Conservation (phyloP, 495 filamentous ascomycete species). For the Chlorociboria aeruginascens region DNA sequence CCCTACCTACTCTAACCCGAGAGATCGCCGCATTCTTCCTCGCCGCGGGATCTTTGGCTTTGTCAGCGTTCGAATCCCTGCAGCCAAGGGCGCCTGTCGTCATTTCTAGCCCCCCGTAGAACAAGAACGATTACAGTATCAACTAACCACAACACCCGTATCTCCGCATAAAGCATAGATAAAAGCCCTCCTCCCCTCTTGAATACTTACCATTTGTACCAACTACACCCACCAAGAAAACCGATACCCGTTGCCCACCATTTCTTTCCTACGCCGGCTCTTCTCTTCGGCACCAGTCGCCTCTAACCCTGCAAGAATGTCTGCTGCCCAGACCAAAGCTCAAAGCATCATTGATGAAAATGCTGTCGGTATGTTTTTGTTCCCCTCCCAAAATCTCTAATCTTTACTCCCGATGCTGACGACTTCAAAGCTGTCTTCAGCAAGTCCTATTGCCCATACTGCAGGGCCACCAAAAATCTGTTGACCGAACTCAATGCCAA, state of each 20-base stretch:
- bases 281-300: constrained; percentile 49
- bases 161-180: neutral
- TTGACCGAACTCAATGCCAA: constrained; percentile 60
- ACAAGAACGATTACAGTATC: too few relatives aligned
- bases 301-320: constrained; percentile 59
- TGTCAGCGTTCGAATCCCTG: neutral
- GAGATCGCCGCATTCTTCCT: too few relatives aligned
- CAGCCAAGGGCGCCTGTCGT: neutral
- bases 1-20: too few relatives aligned
- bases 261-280: constrained; percentile 68
- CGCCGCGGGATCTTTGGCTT: too few relatives aligned
- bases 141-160: neutral
- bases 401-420: neutral
- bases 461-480: constrained; percentile 61
- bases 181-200: constrained; percentile 1
- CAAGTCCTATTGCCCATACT: constrained; percentile 98
- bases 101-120: too few relatives aligned
- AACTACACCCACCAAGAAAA: neutral
- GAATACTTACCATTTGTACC: neutral
- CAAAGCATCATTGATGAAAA: constrained; percentile 85
- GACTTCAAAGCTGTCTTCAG: constrained; percentile 66
- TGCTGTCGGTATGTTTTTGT: constrained; percentile 56
- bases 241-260: constrained; percentile 34
- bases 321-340: constrained; percentile 76
- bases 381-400: neutral